phyloP scores from a whole-genome alignment of 257 asterid species.

The Solanum etuberosum region DNA sequence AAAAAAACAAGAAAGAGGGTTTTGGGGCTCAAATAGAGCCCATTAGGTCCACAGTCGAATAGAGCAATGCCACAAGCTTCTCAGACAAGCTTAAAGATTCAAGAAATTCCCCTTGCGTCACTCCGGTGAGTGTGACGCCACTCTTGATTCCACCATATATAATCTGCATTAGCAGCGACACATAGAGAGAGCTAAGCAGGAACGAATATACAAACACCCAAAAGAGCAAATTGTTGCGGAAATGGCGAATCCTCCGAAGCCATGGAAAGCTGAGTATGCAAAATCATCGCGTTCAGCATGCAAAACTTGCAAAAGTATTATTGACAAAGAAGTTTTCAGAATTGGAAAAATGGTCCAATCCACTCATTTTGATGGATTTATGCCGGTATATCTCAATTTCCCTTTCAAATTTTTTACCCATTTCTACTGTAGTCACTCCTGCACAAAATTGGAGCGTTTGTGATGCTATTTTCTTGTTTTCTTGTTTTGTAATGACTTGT shows the following conservation, averaged over 20 bases:
- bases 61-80: background rate
- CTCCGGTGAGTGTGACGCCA: background rate
- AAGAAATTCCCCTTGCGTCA: background rate
- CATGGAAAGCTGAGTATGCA: constrained; percentile 92
- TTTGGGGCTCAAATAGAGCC: background rate
- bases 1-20: background rate
- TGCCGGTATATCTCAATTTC: constrained; percentile 46
- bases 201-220: background rate
- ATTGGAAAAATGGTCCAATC: constrained; percentile 96
- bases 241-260: constrained; percentile 87
- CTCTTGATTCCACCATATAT: background rate
- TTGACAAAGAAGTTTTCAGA: constrained; percentile 43
- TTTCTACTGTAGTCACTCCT: background rate
- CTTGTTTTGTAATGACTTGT: background rate
- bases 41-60: background rate
- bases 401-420: background rate
- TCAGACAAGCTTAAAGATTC: background rate
- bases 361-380: constrained; percentile 78
- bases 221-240: background rate
- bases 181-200: background rate
- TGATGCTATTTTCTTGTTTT: background rate
- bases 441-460: background rate
- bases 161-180: background rate
- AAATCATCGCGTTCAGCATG: constrained; percentile 78
- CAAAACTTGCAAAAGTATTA: constrained; percentile 60